Evolutionary conservation across 2,329 filamentous ascomycete genomes (phyloP), one percentile per base, ranked within the genome.

Genomic region (Sclerotinia subarctica): DNA sequence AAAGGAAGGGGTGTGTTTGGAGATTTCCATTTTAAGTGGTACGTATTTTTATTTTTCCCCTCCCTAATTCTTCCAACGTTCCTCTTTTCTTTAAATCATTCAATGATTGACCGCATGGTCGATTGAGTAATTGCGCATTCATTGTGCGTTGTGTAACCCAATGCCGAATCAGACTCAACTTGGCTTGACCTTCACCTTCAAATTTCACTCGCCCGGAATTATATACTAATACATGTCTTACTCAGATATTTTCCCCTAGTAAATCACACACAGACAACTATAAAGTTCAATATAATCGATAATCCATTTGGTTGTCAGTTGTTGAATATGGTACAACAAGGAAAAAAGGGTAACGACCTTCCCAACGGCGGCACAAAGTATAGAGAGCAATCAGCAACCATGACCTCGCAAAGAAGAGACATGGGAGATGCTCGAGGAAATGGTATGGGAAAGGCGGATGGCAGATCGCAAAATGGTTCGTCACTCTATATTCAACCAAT

Each of bases 331-430:
- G 85, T 86, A 44, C 86, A 85, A 76, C 54, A 60, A 51, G 83
- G 82, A 71, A 78, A 78, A 71, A 77, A 77, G 71, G 62, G 64
- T 42, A 74, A 69, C 66, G 77, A 76, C 69, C 77, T 79, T 59
- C 70, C 72, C 10, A 86, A 85, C 76, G 84, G 84, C 68, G 75
- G 76, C 17, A 73, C 74, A 42, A 81, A 84, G 82, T 68, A 76
- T 77, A 60, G 82, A 82, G 47, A 81, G 81, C 68, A 82, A 81
- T 70, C 79, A 82, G 66, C 72, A 78, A 78, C 72, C 72, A 88
- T 90, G 85, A 79, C 82, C 2, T 88, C 90, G 73, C 84, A 88
- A 70, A 78, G 85, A 67, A 85, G 85, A 72, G 87, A 90, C 73
- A 81, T 87, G 53, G 81, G 82, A 24, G 85, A 88, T 72, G 79